phyloP scores from a whole-genome alignment of 2,329 filamentous ascomycete species.

The Cadophora luteo-olivacea region DNA sequence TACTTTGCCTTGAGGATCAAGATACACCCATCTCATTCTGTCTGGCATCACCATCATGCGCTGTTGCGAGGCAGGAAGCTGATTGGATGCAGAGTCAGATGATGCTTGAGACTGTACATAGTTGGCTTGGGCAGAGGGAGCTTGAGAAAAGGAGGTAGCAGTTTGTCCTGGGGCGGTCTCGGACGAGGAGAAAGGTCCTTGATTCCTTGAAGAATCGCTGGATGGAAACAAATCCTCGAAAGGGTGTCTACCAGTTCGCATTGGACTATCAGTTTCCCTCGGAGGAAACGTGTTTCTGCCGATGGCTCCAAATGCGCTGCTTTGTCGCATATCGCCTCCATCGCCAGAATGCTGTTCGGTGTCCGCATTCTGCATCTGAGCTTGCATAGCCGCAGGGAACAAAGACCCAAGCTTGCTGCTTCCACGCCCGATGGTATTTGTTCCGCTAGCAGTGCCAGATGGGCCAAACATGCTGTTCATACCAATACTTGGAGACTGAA shows the following conservation, averaged over 20 bases:
- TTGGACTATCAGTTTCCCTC: constrained; percentile 65
- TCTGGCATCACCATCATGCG: constrained; percentile 99
- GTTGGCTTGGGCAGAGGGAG: constrained; percentile 37
- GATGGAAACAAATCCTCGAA: constrained; percentile 57
- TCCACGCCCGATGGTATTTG: constrained; percentile 73
- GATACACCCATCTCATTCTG: constrained; percentile 97
- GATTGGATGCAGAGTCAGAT: constrained; percentile 63
- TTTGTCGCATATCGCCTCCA: constrained; percentile 64
- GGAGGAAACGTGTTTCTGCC: constrained; percentile 65
- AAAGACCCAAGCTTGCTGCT: constrained; percentile 89
- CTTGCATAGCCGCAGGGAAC: constrained; percentile 89
- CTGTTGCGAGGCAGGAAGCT: constrained; percentile 72
- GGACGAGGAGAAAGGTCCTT: constrained; percentile 39
- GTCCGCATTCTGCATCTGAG: constrained; percentile 81
- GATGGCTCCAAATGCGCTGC: constrained; percentile 70
- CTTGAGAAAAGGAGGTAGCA: constrained; percentile 38
- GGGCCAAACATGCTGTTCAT: constrained; percentile 74
- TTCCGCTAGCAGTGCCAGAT: constrained; percentile 56
- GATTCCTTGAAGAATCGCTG: constrained; percentile 34
- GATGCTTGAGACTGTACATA: constrained; percentile 44
- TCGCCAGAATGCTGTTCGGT: constrained; percentile 63
- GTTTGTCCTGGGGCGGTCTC: constrained; percentile 37
- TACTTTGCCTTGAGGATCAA: constrained; percentile 89
- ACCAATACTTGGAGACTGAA: constrained; percentile 76
- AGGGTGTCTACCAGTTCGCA: constrained; percentile 59